These are phyloP conservation scores for Sphaerostilbella broomeana DNA, from an alignment of 2,329 filamentous ascomycete genomes.

Conservation along the genomic window DNA sequence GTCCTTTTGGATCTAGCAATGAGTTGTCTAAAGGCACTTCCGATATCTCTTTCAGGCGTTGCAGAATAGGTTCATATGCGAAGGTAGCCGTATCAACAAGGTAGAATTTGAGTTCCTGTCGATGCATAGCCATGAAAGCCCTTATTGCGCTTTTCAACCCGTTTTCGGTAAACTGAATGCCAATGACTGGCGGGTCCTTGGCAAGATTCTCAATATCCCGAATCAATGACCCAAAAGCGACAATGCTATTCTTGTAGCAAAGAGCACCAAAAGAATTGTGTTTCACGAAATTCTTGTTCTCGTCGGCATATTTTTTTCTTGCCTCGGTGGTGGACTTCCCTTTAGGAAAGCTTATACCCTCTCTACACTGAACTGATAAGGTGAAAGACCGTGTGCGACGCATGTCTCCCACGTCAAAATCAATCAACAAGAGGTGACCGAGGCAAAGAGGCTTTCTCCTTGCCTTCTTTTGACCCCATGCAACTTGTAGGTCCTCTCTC, in stretches of 20 bases:
- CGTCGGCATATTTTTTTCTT: conserved; percentile 39
- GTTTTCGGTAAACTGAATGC: conserved; percentile 44
- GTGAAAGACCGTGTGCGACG: conserved; percentile 25
- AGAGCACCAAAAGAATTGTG: conserved; percentile 58
- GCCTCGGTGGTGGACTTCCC: conserved; percentile 19
- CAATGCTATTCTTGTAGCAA: conserved; percentile 40
- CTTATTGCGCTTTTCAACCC: conserved; percentile 42
- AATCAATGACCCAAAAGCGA: conserved; percentile 55
- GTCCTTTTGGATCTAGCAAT: conserved; percentile 34
- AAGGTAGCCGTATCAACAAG: conserved; percentile 61
- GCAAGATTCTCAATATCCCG: conserved; percentile 43
- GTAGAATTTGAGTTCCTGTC: conserved; percentile 38
- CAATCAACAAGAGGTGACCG: conserved; percentile 29
- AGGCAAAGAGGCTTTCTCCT: conserved; percentile 35
- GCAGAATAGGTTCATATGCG: conserved; percentile 60
- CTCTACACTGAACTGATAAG: conserved; percentile 35
- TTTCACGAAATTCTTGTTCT: conserved; percentile 46
- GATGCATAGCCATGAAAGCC: conserved; percentile 29
- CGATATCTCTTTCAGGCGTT: conserved; percentile 48
- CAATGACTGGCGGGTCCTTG: conserved; percentile 38
- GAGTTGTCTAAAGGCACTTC: conserved; percentile 50
- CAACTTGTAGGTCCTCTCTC: conserved; percentile 51
- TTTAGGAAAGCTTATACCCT: conserved; percentile 39
- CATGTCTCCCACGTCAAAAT: conserved; percentile 31
- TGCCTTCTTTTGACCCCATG: conserved; percentile 42